phyloP scores from a whole-genome alignment of 495 filamentous ascomycete genomes.

The Penicillium coprophilum region DNA sequence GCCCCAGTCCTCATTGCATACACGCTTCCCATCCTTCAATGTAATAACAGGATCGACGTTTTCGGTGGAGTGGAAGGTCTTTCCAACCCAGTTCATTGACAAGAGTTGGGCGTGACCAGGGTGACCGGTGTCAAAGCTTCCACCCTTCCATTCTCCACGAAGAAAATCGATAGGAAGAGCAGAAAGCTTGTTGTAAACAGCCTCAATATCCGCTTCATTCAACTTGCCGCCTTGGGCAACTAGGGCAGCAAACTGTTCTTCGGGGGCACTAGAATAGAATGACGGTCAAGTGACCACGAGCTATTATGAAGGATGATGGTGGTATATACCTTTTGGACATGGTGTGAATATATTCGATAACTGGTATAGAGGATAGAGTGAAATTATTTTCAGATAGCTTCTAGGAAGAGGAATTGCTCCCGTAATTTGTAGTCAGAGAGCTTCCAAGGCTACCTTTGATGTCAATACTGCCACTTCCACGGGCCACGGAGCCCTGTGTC shows the following conservation, averaged over 20 bases:
- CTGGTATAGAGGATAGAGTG: too few relatives aligned
- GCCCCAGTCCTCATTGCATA: constrained; percentile 7
- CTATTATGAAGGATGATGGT: neutral
- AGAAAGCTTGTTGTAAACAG: constrained; percentile 4
- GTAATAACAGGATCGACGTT: constrained; percentile 26
- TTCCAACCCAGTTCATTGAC: constrained; percentile 21
- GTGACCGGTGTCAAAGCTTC: constrained; percentile 23
- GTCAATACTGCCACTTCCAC: too few relatives aligned
- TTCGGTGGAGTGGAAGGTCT: constrained; percentile 17
- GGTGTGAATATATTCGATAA: neutral
- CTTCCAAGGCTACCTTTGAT: too few relatives aligned
- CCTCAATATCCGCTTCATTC: neutral
- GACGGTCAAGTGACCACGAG: neutral
- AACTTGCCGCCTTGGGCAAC: constrained; percentile 1
- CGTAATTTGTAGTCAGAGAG: too few relatives aligned
- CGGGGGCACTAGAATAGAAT: neutral
- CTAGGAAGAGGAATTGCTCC: too few relatives aligned
- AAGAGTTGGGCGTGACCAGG: constrained; percentile 4
- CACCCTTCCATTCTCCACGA: constrained; percentile 22
- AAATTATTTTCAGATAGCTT: too few relatives aligned
- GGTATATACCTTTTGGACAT: neutral
- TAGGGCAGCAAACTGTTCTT: neutral
- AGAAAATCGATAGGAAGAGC: constrained; percentile 9
- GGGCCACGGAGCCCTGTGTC: too few relatives aligned
- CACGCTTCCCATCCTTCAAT: constrained; percentile 16